Percentiles rank a stretch among this genome's conserved stretches.
Conservation (phyloP, 805 yeast genomes). For the Myxozyma monticola region DNA sequence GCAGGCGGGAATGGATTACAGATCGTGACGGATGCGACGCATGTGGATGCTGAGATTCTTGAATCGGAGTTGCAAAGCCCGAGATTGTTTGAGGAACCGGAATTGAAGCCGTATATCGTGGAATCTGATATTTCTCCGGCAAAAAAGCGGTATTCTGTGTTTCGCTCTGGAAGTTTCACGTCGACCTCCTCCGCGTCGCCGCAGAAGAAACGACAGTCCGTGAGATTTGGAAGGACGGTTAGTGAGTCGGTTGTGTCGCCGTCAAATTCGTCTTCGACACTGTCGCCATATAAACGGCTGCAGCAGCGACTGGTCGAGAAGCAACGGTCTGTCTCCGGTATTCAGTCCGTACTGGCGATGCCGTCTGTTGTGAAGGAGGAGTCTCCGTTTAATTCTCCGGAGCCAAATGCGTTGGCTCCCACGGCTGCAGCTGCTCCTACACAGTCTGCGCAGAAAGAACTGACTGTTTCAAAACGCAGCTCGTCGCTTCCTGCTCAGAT, state of each 20-base stretch:
- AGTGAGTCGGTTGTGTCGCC: conserved; percentile 9
- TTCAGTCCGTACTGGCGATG: not conserved
- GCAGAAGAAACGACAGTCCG: conserved; percentile 1
- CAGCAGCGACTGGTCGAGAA: conserved; percentile 13
- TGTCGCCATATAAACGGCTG: conserved; percentile 7
- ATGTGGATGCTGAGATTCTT: conserved; percentile 12
- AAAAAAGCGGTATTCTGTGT: conserved; percentile 22
- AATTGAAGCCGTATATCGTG: conserved; percentile 16
- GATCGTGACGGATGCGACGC: conserved; percentile 2
- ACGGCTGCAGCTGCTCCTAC: not conserved
- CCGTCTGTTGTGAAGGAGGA: conserved; percentile 6
- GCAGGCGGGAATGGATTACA: conserved; percentile 14
- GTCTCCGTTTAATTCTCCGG: conserved; percentile 4
- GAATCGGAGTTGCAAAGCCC: conserved; percentile 26
- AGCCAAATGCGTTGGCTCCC: too few species aligned
- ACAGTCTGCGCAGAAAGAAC: not conserved
- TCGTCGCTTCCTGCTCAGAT: too few species aligned
- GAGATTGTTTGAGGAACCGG: conserved; percentile 23
- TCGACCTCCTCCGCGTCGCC: not conserved
- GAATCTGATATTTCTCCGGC: conserved; percentile 19
- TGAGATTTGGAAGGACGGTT: conserved; percentile 5
- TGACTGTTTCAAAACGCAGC: too few species aligned
- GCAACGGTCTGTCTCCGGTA: conserved; percentile 13
- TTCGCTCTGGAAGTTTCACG: conserved; percentile 8
- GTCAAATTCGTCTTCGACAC: not conserved